A percentile compares a stretch with the other conserved stretches of the same genome.
These are phyloP conservation scores for Stemphylium lycopersici DNA, from an alignment of 2,329 filamentous ascomycete genomes.

Conservation along the genomic window DNA sequence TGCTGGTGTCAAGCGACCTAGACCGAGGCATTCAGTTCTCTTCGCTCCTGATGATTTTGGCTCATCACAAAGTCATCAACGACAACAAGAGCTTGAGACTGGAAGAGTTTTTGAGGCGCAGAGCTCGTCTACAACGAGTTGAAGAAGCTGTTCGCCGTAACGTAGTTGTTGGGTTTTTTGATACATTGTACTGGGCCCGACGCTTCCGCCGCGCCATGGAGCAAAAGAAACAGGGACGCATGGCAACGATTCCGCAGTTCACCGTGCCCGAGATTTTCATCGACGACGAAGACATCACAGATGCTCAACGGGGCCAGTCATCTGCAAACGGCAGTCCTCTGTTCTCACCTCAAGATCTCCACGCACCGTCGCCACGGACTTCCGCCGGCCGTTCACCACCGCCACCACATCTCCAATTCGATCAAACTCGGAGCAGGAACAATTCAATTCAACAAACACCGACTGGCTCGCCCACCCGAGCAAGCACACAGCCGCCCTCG, in stretches of 20 bases:
- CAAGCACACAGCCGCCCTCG: constrained; percentile 32
- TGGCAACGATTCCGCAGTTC: constrained; percentile 79
- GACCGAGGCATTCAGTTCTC: constrained; percentile 92
- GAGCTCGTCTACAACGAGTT: constrained; percentile 87
- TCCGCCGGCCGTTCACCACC: constrained; percentile 35
- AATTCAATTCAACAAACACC: constrained; percentile 50
- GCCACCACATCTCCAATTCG: constrained; percentile 31
- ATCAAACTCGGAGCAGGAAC: constrained; percentile 39
- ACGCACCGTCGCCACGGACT: constrained; percentile 25
- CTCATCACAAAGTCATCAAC: constrained; percentile 98
- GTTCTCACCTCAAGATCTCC: constrained; percentile 40
- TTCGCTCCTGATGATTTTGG: constrained; percentile 89
- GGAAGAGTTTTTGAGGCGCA: constrained; percentile 91
- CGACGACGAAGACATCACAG: constrained; percentile 71
- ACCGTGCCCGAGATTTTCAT: constrained; percentile 89
- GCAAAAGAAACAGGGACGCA: constrained; percentile 71
- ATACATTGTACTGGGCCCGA: constrained; percentile 87
- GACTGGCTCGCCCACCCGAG: constrained; percentile 40
- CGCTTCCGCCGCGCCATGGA: constrained; percentile 79
- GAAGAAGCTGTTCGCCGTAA: constrained; percentile 92
- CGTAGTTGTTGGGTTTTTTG: constrained; percentile 92
- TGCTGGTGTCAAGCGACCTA: constrained; percentile 89
- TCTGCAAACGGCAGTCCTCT: constrained; percentile 43
- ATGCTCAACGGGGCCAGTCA: constrained; percentile 46
- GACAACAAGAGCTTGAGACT: constrained; percentile 94